Base-by-base conservation (phyloP, 805 yeast species). In the Wickerhamiella shivajii region DNA sequence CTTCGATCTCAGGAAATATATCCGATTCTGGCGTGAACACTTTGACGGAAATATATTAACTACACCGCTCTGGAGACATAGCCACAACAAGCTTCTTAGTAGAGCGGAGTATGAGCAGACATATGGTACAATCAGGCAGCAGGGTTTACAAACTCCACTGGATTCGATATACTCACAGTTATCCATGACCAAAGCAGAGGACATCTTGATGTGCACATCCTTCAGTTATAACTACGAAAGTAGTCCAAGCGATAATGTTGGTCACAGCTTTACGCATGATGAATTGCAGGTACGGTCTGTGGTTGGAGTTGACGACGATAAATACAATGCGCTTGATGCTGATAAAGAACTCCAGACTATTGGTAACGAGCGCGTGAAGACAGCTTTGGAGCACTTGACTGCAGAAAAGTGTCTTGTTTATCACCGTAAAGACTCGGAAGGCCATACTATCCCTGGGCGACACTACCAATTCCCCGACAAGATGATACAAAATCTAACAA, bases 151-250 rank as follows among this genome's bases (percentile, higher is more conserved):
- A 57, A 52, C 43, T 16, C 37, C 38, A 11, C 28, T 44, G 10
- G 56, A 47, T 20, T 71, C 69, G 16, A 60, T 67, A 18, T 57
- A 62, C 32, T 72, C 64, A 27, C 68, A 65, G 32, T 62, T 67
- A 18, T 75, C 93, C 1, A 71, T 79, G 76, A 58, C 76, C 34
- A 83, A 76, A 44, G 68, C 77, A 34, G 85, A 79, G 44, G 66
- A 66, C 8, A 55, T 62, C 18, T 52, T 74, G 31, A 24, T 37
- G 3, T 34, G 53, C 69, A 54, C 59, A 2, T 54, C 66, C 0
- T 76, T 69, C 46, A 55, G 64, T 17, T 37, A 9, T 21, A 37
- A 12, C 20, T 13, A 10, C 5, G 20, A 11, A 10, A 11, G 5
- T 14, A 24, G 13, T 20, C 19, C 21, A 16, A 10, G n/a, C 12